Conservation (phyloP, 768 basidiomycete species). For the Mycena polygramma region DNA sequence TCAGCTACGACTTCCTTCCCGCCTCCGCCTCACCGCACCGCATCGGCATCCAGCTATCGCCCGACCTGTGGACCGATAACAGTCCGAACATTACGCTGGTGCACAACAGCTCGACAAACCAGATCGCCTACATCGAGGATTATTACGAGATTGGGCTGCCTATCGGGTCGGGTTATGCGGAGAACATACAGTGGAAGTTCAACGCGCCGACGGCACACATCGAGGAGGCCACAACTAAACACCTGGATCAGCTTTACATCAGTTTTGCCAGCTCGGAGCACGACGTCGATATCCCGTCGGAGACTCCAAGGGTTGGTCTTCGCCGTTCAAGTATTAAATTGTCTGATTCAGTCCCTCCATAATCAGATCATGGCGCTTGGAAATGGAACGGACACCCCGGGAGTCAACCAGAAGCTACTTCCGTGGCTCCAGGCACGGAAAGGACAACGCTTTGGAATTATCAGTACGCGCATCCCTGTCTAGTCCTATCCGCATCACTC, state of each 20-base stretch:
- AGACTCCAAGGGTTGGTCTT: conserved; percentile 43
- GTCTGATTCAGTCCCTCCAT: not conserved
- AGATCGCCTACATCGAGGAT: conserved; percentile 62
- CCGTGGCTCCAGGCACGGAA: conserved; percentile 56
- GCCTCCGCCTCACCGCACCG: conserved; percentile 46
- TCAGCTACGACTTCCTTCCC: conserved; percentile 57
- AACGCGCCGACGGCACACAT: conserved; percentile 56
- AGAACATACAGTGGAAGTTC: conserved; percentile 59
- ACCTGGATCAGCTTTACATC: conserved; percentile 59
- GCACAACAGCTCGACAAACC: conserved; percentile 53
- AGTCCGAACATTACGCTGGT: conserved; percentile 57
- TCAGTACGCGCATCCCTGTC: conserved; percentile 46
- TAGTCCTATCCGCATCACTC: too few species aligned
- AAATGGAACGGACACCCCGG: conserved; percentile 48
- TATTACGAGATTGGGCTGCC: conserved; percentile 51
- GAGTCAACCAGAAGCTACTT: conserved; percentile 59
- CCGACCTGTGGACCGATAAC: conserved; percentile 61
- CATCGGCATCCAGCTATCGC: conserved; percentile 58
- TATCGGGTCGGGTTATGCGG: conserved; percentile 47
- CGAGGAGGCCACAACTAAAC: conserved; percentile 51
- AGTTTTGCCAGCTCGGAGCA: conserved; percentile 59
- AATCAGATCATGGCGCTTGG: conserved; percentile 59
- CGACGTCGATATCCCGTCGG: conserved; percentile 48
- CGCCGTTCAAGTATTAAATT: not conserved
- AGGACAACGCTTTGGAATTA: conserved; percentile 59